Evolutionary conservation across 306 rosid genomes (phyloP).

Genomic region (Corylus heterophylla): DNA sequence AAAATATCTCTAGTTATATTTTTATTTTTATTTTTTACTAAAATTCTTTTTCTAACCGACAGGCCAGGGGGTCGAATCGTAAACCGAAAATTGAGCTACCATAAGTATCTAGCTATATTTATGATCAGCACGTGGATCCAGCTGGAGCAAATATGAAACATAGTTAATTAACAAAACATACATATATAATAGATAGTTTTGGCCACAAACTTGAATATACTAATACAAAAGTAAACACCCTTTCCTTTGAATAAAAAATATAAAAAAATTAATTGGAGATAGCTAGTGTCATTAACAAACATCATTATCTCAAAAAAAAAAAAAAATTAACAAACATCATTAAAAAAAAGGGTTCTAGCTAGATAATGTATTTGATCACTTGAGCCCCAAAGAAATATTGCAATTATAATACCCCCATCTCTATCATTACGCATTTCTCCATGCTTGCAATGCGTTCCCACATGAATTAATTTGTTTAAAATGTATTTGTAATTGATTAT

Average conservation of each 20-base stretch:
- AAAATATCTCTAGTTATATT: too few relatives aligned
- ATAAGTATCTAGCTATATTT: neutral
- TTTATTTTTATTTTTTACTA: too few relatives aligned
- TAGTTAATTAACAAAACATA: neutral
- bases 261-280: neutral
- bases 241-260: slow-evolving; percentile 32
- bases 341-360: neutral
- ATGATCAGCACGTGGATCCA: slow-evolving; percentile 8
- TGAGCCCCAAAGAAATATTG: slow-evolving; percentile 1
- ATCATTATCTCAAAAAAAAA: neutral
- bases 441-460: slow-evolving; percentile 31
- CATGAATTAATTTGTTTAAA: slow-evolving; percentile 33
- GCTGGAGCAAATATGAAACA: neutral
- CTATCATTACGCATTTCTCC: neutral
- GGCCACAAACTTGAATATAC: neutral
- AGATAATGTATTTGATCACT: neutral
- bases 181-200: too few relatives aligned
- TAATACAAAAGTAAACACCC: neutral
- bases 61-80: too few relatives aligned
- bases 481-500: neutral
- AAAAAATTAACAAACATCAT: neutral
- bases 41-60: too few relatives aligned
- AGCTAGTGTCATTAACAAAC: neutral
- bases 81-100: neutral
- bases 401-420: neutral